A percentile compares a stretch with the other conserved stretches of the same genome.
These are phyloP conservation scores for Beauveria rudraprayagi DNA, from an alignment of 2,329 filamentous ascomycete genomes.

Conservation along the genomic window DNA sequence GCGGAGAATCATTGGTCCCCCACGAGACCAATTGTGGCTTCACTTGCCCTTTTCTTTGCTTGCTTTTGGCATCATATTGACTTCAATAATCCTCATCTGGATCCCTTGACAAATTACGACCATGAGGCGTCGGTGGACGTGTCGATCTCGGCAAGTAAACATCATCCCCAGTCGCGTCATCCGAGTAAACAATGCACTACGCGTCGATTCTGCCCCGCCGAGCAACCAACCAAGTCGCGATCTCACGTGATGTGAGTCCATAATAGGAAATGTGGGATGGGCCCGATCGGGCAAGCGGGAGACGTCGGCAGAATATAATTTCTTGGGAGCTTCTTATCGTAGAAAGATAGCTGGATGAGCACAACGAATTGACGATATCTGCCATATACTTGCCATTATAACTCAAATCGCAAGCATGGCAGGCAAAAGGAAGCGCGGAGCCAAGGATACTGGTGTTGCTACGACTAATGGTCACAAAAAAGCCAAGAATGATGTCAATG, in stretches of 20 bases:
- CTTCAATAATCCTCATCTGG: background rate
- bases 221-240: background rate
- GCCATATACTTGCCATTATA: constrained; percentile 13
- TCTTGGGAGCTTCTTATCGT: constrained; percentile 1
- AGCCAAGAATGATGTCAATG: constrained; percentile 22
- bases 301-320: constrained; percentile 5
- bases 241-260: constrained; percentile 1
- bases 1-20: background rate
- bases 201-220: constrained; percentile 5
- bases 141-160: constrained; percentile 1
- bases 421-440: constrained; percentile 28
- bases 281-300: background rate
- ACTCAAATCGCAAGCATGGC: constrained; percentile 18
- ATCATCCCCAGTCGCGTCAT: constrained; percentile 5
- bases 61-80: background rate
- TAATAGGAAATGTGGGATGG: background rate
- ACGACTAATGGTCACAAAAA: constrained; percentile 23
- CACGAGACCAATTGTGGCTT: background rate
- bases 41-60: background rate
- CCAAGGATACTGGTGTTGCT: constrained; percentile 18
- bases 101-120: background rate
- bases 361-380: constrained; percentile 15
- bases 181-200: constrained; percentile 10
- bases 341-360: background rate
- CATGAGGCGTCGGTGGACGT: background rate